These are phyloP conservation scores for Drechslerella dactyloides DNA, from an alignment of 2,329 filamentous ascomycete genomes.

Conservation along the genomic window DNA sequence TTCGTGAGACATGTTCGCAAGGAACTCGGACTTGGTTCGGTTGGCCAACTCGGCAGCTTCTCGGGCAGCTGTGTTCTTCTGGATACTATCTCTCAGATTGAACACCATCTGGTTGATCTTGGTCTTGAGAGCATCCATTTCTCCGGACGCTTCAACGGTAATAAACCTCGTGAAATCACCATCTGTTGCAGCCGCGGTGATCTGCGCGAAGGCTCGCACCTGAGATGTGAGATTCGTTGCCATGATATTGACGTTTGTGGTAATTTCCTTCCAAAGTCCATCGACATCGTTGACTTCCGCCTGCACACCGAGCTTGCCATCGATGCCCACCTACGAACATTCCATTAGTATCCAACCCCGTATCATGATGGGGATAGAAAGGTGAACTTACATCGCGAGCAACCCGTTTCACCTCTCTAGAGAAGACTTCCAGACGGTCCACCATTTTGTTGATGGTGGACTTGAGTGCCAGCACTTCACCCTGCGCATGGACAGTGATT, in stretches of 20 bases:
- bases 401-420: constrained; percentile 91
- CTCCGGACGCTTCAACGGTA: constrained; percentile 93
- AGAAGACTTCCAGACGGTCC: constrained; percentile 91
- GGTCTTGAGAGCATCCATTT: constrained; percentile 98
- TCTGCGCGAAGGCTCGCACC: constrained; percentile 96
- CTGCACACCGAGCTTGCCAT: constrained; percentile 98
- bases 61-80: constrained; percentile 92
- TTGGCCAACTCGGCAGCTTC: constrained; percentile 96
- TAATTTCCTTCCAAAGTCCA: constrained; percentile 97
- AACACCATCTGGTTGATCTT: constrained; percentile 99
- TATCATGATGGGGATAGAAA: neutral
- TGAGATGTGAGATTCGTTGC: constrained; percentile 83
- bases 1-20: constrained; percentile 99
- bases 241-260: constrained; percentile 85
- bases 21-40: constrained; percentile 96
- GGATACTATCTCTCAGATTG: constrained; percentile 92
- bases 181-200: constrained; percentile 95
- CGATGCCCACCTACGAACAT: constrained; percentile 68
- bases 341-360: neutral
- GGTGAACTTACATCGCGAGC: constrained; percentile 76
- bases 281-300: constrained; percentile 91
- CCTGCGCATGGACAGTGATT: constrained; percentile 92
- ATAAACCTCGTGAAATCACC: constrained; percentile 97
- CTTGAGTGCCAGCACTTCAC: constrained; percentile 91
- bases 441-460: constrained; percentile 99